phyloP scores from a whole-genome alignment of 2,329 filamentous ascomycete genomes.

The Stagonosporopsis rhizophila region DNA sequence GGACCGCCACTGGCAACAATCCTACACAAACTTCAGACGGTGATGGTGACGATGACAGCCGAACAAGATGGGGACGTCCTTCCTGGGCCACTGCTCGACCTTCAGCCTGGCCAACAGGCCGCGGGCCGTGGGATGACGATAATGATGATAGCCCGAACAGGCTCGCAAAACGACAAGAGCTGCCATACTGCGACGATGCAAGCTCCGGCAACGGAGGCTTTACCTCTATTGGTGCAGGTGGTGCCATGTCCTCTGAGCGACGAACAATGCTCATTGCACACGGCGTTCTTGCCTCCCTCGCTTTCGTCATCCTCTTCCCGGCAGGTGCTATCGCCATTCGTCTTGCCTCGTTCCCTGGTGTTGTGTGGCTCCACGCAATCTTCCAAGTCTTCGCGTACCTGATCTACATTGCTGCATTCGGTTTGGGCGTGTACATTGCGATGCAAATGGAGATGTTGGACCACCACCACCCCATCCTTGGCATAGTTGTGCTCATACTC shows the following conservation, averaged over 20 bases:
- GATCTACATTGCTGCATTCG: conserved; percentile 58
- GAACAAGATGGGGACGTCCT: conserved; percentile 4
- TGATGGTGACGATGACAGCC: conserved; percentile 14
- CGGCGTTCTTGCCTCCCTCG: conserved; percentile 52
- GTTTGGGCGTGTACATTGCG: conserved; percentile 60
- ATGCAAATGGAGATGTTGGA: conserved; percentile 45
- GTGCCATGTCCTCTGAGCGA: conserved; percentile 11
- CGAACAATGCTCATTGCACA: conserved; percentile 53
- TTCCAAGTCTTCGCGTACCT: conserved; percentile 59
- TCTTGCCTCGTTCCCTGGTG: conserved; percentile 51
- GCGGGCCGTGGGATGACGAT: conserved; percentile 1
- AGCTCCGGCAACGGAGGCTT: conserved; percentile 21
- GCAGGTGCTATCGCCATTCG: conserved; percentile 54
- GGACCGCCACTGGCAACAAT: conserved; percentile 7
- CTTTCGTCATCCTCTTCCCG: conserved; percentile 56
- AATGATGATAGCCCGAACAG: conserved; percentile 4
- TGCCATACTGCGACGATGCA: conserved; percentile 42
- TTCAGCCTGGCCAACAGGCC: conserved; percentile 26
- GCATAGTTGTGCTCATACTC: conserved; percentile 58
- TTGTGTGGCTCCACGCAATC: conserved; percentile 54
- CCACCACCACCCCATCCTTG: conserved; percentile 60
- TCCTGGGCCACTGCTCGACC: conserved; percentile 25
- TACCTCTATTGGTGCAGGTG: conserved; percentile 22
- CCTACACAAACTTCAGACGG: conserved; percentile 6
- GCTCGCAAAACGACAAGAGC: conserved; percentile 27